These are phyloP conservation scores for Citropsis articulata DNA, from an alignment of 345 rosid species.

Conservation along the genomic window DNA sequence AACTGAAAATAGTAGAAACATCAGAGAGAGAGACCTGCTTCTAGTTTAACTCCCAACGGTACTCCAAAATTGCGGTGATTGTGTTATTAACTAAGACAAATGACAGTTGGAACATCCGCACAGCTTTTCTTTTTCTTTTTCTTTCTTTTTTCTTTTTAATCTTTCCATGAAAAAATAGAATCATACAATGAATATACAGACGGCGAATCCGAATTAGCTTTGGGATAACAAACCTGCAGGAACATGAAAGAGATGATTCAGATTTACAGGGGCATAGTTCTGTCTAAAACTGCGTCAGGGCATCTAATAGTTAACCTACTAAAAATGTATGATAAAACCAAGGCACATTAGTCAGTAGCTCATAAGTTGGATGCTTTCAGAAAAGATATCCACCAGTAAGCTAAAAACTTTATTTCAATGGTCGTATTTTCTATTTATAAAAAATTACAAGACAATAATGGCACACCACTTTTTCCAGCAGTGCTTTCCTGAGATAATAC, in stretches of 20 bases:
- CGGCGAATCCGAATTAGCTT: constrained; percentile 78
- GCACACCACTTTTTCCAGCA: constrained; percentile 17
- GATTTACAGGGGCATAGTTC: constrained; percentile 50
- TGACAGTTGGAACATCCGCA: not conserved
- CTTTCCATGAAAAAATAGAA: constrained; percentile 31
- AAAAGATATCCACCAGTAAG: constrained; percentile 18
- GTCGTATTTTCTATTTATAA: constrained; percentile 16
- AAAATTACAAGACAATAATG: constrained; percentile 29
- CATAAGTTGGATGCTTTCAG: constrained; percentile 15
- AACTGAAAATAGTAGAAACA: constrained; percentile 5
- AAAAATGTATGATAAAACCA: constrained; percentile 1
- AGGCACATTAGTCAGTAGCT: constrained; percentile 5
- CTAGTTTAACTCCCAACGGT: constrained; percentile 21
- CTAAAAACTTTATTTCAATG: constrained; percentile 14
- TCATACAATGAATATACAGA: constrained; percentile 63
- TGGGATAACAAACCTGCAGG: constrained; percentile 96
- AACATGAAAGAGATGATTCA: constrained; percentile 88
- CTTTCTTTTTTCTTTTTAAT: not conserved
- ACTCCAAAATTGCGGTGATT: constrained; percentile 15
- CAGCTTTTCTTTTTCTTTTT: constrained; percentile 15
- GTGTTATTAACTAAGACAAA: constrained; percentile 16
- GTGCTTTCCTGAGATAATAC: constrained; percentile 29
- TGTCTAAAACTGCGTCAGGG: constrained; percentile 19
- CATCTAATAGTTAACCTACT: constrained; percentile 18
- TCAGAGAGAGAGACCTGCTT: constrained; percentile 10